These are phyloP conservation scores for Penicillium sp. DNA, from an alignment of 2,329 filamentous ascomycete genomes.

Conservation along the genomic window DNA sequence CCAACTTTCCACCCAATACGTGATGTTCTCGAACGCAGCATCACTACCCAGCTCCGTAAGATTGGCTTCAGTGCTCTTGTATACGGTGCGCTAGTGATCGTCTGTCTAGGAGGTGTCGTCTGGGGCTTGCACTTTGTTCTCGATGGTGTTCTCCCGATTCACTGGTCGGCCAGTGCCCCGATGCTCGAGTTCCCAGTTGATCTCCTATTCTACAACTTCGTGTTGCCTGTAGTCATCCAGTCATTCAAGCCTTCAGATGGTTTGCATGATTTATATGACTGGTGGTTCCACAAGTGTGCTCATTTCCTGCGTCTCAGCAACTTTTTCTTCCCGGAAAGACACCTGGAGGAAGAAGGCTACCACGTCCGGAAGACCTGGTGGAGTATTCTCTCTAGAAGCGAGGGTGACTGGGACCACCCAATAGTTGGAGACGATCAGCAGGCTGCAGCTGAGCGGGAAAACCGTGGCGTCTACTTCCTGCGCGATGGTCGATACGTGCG, in stretches of 20 bases:
- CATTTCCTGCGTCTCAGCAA: slow-evolving; percentile 76
- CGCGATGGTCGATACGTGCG: slow-evolving; percentile 80
- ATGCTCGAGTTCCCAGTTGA: slow-evolving; percentile 93
- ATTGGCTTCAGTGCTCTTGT: slow-evolving; percentile 95
- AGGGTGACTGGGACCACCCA: slow-evolving; percentile 38
- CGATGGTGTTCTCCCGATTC: slow-evolving; percentile 75
- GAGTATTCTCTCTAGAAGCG: slow-evolving; percentile 33
- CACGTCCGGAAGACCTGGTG: slow-evolving; percentile 61
- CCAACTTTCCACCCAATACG: slow-evolving; percentile 97
- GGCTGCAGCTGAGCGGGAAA: slow-evolving; percentile 40
- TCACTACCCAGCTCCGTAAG: slow-evolving; percentile 89
- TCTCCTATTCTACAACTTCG: slow-evolving; percentile 91
- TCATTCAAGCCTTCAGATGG: slow-evolving; percentile 82
- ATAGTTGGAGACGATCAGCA: slow-evolving; percentile 34
- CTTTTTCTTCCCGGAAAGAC: slow-evolving; percentile 86
- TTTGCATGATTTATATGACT: slow-evolving; percentile 80
- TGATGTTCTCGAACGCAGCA: slow-evolving; percentile 89
- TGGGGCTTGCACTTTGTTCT: slow-evolving; percentile 76
- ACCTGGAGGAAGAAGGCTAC: slow-evolving; percentile 75
- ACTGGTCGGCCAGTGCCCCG: slow-evolving; percentile 89
- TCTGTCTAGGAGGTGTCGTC: slow-evolving; percentile 92
- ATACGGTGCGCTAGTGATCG: slow-evolving; percentile 85
- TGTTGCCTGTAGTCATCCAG: slow-evolving; percentile 82
- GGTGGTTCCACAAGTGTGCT: slow-evolving; percentile 93
- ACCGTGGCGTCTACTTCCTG: slow-evolving; percentile 51